Conservation (phyloP, 306 rosid species). For the Purshia tridentata region DNA sequence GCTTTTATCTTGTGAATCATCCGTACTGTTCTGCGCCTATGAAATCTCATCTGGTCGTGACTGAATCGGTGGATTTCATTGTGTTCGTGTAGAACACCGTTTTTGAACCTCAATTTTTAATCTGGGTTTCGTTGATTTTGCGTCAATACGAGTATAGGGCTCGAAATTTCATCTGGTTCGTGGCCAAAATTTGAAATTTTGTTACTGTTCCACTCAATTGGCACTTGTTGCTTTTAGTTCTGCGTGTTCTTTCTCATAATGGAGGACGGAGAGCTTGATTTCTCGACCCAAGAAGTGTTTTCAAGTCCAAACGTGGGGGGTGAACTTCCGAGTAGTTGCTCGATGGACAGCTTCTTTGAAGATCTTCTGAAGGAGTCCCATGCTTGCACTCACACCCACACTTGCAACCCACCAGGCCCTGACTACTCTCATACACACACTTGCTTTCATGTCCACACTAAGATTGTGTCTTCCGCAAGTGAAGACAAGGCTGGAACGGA, state of each 20-base stretch:
- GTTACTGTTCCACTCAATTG: neutral
- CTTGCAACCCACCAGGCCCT: constrained; percentile 98
- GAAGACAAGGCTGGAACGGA: constrained; percentile 74
- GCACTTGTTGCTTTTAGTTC: constrained; percentile 8
- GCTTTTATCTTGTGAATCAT: neutral
- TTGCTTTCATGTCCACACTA: constrained; percentile 90
- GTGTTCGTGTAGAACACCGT: neutral
- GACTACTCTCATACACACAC: constrained; percentile 90
- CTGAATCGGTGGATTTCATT: neutral
- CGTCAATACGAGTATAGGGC: neutral
- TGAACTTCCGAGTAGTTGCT: constrained; percentile 65
- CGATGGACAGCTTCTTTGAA: constrained; percentile 84
- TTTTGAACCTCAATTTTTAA: neutral
- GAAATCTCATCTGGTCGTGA: constrained; percentile 3
- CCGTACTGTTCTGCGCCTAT: neutral
- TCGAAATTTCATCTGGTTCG: constrained; percentile 10
- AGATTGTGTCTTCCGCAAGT: constrained; percentile 59
- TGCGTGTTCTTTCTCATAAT: constrained; percentile 29
- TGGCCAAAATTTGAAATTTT: neutral
- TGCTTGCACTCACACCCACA: constrained; percentile 94
- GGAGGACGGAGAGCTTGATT: constrained; percentile 94
- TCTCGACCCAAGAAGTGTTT: constrained; percentile 67
- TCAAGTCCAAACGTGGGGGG: constrained; percentile 58
- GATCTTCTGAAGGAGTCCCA: constrained; percentile 76
- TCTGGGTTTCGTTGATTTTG: constrained; percentile 14